These are phyloP conservation scores for Pyrenochaeta sp. DNA, from an alignment of 2,329 filamentous ascomycete genomes.

Conservation along the genomic window DNA sequence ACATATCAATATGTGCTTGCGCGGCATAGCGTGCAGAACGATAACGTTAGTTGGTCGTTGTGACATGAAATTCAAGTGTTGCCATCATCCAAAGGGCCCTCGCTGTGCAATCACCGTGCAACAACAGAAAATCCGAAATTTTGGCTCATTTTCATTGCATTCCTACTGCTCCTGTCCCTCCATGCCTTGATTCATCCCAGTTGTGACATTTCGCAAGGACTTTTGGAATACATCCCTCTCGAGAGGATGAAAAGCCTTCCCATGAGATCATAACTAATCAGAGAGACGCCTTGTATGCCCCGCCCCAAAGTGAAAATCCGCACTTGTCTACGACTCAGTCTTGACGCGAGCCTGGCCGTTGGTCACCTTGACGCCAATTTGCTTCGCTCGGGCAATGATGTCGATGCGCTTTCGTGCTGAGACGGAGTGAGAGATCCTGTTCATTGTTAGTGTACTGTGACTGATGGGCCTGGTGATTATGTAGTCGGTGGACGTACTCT, in stretches of 20 bases:
- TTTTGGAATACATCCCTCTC: slow-evolving; percentile 41
- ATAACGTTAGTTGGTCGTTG: too few species aligned
- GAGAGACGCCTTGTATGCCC: slow-evolving; percentile 51
- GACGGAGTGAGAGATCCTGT: slow-evolving; percentile 95
- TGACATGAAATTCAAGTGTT: too few species aligned
- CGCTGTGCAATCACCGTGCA: slow-evolving; percentile 9
- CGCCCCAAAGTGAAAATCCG: slow-evolving; percentile 38
- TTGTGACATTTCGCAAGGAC: slow-evolving; percentile 33
- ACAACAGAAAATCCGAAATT: slow-evolving; percentile 2
- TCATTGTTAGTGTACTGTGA: slow-evolving; percentile 15
- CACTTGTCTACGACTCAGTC: slow-evolving; percentile 74
- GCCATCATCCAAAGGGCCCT: neutral
- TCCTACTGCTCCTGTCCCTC: slow-evolving; percentile 29
- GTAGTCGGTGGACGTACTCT: slow-evolving; percentile 72
- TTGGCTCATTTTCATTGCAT: slow-evolving; percentile 41
- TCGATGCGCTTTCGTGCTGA: slow-evolving; percentile 99
- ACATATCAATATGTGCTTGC: too few species aligned
- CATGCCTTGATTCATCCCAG: slow-evolving; percentile 25
- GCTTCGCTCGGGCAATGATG: slow-evolving; percentile 96
- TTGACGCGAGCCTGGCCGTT: slow-evolving; percentile 99
- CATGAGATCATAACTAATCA: slow-evolving; percentile 49
- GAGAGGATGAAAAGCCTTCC: slow-evolving; percentile 43
- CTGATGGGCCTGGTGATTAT: neutral
- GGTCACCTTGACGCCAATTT: slow-evolving; percentile 99
- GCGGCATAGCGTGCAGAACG: too few species aligned